Base-by-base conservation (phyloP, 257 asterid species). In the Scutellaria baicalensis region DNA sequence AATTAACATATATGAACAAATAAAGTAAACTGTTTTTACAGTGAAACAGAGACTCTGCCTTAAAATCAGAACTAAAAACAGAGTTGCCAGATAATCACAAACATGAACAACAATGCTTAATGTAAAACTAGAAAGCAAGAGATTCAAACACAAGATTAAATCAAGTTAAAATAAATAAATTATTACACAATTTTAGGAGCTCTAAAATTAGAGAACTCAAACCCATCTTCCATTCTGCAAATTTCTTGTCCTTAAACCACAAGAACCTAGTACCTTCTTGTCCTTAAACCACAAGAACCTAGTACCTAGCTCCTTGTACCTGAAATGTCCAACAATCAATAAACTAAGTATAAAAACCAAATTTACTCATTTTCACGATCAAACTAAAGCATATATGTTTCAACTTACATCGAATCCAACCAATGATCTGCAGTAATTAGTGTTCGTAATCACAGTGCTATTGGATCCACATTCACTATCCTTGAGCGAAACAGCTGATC, bases 401-500 rank as follows among this genome's bases (percentile, higher is more conserved):
- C 9, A 6, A 68, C 88, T 85, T 44, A 86, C 99, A 0, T 91
- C 88, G 27, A 89, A 89, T 59, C 99, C 96, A n/a, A 89, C 85
- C 9, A 89, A 79, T 8, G 96, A 91, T 80, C 90, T 84, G 85
- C 92, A 85, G 71, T 90, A 93, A 51, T 84, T 84, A 38, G 86
- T 68, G 72, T 85, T 93, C 13, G 95, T 93, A 36, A 87, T 69
- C 56, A 88, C 88, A 5, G 97, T 89, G 65, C 85, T 87, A 8
- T 81, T 87, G 8, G 97, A 93, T 56, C 96, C 99, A 68, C 95
- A 89, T 66, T 93, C 99, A 64, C 97, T 93, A 5, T 88, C 94
- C 77, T 83, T 87, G 1, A 93, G 85, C 1, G 97, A 94, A 27
- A 86, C 84, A 0, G 84, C 72, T 3, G 97, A 91, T 55, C 80